Evolutionary conservation across 805 yeast genomes (phyloP), one percentile per base, ranked within the genome.

Genomic region (Barnettozyma pratensis): DNA sequence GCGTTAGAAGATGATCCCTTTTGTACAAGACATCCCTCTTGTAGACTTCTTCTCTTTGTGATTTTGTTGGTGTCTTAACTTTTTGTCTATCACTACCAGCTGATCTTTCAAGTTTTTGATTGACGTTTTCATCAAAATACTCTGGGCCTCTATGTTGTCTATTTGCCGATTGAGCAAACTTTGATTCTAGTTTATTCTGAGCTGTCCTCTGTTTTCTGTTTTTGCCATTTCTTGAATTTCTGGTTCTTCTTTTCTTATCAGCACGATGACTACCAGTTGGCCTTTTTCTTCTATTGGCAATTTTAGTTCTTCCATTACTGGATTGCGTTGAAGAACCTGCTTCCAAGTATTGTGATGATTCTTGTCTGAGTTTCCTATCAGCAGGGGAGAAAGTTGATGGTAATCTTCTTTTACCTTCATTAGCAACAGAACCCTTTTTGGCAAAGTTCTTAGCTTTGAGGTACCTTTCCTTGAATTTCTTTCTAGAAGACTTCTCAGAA

Each of bases 381-480:
- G 44, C 37, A 9, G 49, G 45, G 4, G 41, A 30, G 14, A 42
- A 44, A 9, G 36, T 53, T 35, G 49, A 54, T 39, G 34, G 51
- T 12, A 46, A 29, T 26, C 44, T 39, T 6, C 19, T 30, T 39
- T 46, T 43, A 34, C 39, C 27, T 26, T 36, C 25, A 26, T 48
- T 44, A 31, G 42, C 40, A 39, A 47, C 39, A 1, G 54, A 44
- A 9, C 52, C 38, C 1, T 51, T 52, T 34, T 51, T 50, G 5
- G 54, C 51, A 41, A 53, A 53, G 12, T 41, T 46, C 26, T 38
- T 45, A 3, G 57, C 52, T 12, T 42, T 51, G 4, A 45, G 7
- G 5, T 34, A 46, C 26, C 44, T 45, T 25, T 42, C 41, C 4
- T 29, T 32, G 26, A 26, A 40, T 5, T 25, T 12, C 19, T 19